phyloP scores from a whole-genome alignment of 1,284 basidiomycete species.

The Ganoderma sinense region DNA sequence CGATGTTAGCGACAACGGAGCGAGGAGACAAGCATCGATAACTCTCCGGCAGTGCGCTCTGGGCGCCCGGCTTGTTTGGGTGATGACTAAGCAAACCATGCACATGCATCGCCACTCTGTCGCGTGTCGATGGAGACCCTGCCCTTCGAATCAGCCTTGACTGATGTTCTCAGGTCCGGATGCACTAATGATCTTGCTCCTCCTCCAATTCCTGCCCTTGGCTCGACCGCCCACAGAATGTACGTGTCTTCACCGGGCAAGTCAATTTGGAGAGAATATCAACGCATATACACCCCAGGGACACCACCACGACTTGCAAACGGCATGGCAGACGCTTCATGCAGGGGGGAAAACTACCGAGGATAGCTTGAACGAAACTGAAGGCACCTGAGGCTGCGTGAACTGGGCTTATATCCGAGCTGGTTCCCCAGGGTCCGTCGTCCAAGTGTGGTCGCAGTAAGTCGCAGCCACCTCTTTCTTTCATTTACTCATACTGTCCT shows the following conservation, averaged over 20 bases:
- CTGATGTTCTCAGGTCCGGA: neutral
- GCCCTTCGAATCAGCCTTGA: neutral
- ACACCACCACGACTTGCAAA: neutral
- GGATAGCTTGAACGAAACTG: neutral
- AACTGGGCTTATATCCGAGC: neutral
- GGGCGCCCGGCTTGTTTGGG: neutral
- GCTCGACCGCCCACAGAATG: neutral
- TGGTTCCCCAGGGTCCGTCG: neutral
- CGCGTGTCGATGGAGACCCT: neutral
- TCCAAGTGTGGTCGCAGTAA: neutral
- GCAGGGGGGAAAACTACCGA: neutral
- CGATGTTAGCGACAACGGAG: neutral
- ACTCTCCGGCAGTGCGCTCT: neutral
- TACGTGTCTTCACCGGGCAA: neutral
- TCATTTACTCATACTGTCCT: neutral
- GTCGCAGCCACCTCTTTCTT: slow-evolving; percentile 1
- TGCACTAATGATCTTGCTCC: neutral
- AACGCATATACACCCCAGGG: neutral
- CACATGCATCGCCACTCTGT: neutral
- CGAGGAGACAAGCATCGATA: too few species aligned
- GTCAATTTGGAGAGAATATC: neutral
- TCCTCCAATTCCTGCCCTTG: neutral
- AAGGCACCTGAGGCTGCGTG: neutral
- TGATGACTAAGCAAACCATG: neutral
- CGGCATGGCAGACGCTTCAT: neutral